Evolutionary conservation across 495 filamentous ascomycete species (phyloP).

Genomic region (Aspergillus ellipticus): DNA sequence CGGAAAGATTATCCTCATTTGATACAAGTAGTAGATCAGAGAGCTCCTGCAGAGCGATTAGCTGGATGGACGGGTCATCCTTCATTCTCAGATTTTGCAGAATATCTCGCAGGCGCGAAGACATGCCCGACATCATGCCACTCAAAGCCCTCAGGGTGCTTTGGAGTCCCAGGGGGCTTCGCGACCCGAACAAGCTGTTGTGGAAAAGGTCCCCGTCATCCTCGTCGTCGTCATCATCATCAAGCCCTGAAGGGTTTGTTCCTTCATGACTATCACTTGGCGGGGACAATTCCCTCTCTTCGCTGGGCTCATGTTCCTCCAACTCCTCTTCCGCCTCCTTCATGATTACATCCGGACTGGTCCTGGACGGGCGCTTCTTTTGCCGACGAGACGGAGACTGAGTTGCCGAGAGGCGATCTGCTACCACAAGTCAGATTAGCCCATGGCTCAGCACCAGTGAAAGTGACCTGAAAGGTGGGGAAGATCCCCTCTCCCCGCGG

Average conservation of each 20-base stretch:
- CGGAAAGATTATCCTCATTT: slow-evolving; percentile 94
- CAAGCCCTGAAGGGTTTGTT: slow-evolving; percentile 46
- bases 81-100: slow-evolving; percentile 80
- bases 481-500: not conserved
- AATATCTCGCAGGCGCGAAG: slow-evolving; percentile 75
- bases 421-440: not conserved
- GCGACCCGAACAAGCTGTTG: slow-evolving; percentile 65
- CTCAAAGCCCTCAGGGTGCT: slow-evolving; percentile 80
- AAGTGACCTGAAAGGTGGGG: not conserved
- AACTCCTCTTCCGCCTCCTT: slow-evolving; percentile 47
- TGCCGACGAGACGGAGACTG: slow-evolving; percentile 37
- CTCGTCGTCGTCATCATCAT: slow-evolving; percentile 70
- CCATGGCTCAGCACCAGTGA: not conserved
- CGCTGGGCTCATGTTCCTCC: slow-evolving; percentile 33
- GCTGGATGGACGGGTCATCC: slow-evolving; percentile 81
- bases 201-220: slow-evolving; percentile 80
- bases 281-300: slow-evolving; percentile 36
- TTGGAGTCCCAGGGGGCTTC: slow-evolving; percentile 64
- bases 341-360: slow-evolving; percentile 49
- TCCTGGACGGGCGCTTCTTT: slow-evolving; percentile 56
- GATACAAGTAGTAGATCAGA: slow-evolving; percentile 91
- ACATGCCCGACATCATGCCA: slow-evolving; percentile 85
- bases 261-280: slow-evolving; percentile 62
- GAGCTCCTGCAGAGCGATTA: slow-evolving; percentile 89
- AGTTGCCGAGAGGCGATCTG: slow-evolving; percentile 33